phyloP scores from a whole-genome alignment of 129 eudicot species.

The Centella asiatica region DNA sequence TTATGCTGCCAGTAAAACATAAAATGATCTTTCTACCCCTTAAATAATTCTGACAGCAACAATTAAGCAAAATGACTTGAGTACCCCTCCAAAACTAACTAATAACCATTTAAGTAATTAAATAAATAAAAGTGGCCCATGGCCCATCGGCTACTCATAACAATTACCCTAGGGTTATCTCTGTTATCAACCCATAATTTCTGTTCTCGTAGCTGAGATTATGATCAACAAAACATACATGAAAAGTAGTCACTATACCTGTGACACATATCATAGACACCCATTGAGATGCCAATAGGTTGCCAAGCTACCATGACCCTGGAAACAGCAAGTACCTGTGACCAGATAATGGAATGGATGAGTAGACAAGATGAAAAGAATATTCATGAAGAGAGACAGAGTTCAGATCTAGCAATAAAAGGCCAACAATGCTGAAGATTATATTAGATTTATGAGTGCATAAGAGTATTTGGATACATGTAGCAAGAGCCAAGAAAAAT shows the following conservation, averaged over 20 bases:
- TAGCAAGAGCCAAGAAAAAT: not conserved
- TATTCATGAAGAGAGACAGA: not conserved
- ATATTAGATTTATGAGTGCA: too few relatives aligned
- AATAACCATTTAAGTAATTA: too few relatives aligned
- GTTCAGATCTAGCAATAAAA: not conserved
- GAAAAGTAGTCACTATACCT: slow-evolving; percentile 42
- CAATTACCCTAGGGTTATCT: not conserved
- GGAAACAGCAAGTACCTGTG: slow-evolving; percentile 96
- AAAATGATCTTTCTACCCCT: too few relatives aligned
- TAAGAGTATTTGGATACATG: not conserved
- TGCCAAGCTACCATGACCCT: slow-evolving; percentile 99
- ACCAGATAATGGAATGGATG: slow-evolving; percentile 10
- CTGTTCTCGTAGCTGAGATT: too few relatives aligned
- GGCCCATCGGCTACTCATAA: too few relatives aligned
- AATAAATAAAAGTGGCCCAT: too few relatives aligned
- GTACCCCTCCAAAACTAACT: too few relatives aligned
- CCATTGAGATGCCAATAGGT: slow-evolving; percentile 97
- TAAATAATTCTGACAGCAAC: too few relatives aligned
- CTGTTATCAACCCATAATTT: not conserved
- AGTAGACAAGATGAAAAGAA: not conserved
- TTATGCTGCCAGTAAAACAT: too few relatives aligned
- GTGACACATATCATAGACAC: slow-evolving; percentile 98
- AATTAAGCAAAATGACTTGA: too few relatives aligned
- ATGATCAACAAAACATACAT: not conserved
- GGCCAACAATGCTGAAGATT: too few relatives aligned